phyloP scores from a whole-genome alignment of 768 basidiomycete species.

The Psilocybe subaeruginosa region DNA sequence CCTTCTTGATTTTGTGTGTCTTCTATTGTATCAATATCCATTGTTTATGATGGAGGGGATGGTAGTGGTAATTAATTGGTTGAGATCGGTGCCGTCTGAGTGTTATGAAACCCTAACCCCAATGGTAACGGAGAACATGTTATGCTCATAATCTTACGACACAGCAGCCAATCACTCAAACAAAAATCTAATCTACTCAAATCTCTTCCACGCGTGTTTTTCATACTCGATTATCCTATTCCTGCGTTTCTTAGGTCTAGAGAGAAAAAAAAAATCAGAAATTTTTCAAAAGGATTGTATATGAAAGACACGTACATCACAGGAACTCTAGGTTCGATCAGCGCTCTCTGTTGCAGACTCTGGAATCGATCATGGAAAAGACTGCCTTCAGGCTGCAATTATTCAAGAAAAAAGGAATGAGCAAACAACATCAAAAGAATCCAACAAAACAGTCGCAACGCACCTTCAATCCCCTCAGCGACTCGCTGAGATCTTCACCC shows the following conservation, averaged over 20 bases:
- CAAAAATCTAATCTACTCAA: slow-evolving; percentile 5
- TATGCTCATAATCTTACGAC: no score
- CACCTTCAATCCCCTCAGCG: slow-evolving; percentile 81
- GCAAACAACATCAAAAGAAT: not conserved
- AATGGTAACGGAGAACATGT: no score
- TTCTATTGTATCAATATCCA: slow-evolving; percentile 47
- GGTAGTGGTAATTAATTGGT: not conserved
- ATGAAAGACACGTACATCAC: slow-evolving; percentile 56
- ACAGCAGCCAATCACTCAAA: no score
- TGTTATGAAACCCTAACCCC: no score
- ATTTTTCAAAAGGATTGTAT: no score
- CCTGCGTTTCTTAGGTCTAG: slow-evolving; percentile 14
- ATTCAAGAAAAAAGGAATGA: not conserved
- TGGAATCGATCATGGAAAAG: slow-evolving; percentile 69
- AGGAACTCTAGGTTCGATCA: slow-evolving; percentile 82
- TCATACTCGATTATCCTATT: slow-evolving; percentile 14
- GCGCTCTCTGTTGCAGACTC: slow-evolving; percentile 84
- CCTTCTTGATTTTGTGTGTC: slow-evolving; percentile 30
- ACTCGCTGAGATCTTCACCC: slow-evolving; percentile 89
- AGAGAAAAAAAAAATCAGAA: not conserved
- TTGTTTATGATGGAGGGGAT: slow-evolving; percentile 17
- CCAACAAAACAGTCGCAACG: slow-evolving; percentile 20
- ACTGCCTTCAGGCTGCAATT: slow-evolving; percentile 84
- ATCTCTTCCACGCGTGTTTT: slow-evolving; percentile 17
- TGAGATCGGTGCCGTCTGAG: not conserved